Evolutionary conservation across 176 grass and related monocot species (phyloP).

Genomic region (Bonia amplexicaulis): DNA sequence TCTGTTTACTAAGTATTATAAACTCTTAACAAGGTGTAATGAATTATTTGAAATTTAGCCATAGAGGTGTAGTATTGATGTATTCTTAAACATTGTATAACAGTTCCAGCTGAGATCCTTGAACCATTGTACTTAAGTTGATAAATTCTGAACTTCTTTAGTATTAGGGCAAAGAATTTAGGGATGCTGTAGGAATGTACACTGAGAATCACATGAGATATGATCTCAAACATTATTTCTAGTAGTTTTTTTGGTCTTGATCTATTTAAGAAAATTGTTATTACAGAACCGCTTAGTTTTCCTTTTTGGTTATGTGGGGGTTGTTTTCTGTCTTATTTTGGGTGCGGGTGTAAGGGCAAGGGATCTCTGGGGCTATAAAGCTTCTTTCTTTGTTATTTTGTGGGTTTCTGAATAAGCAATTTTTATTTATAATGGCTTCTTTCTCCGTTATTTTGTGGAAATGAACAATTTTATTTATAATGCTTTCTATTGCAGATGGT

Average conservation of each 20-base stretch:
- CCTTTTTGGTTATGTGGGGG: neutral
- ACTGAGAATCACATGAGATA: neutral
- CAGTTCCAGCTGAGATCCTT: neutral
- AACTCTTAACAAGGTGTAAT: neutral
- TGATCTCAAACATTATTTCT: neutral
- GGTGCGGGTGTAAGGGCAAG: neutral
- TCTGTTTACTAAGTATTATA: neutral
- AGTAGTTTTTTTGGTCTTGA: neutral
- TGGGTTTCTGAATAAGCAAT: neutral
- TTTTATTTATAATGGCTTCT: neutral
- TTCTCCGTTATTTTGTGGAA: neutral
- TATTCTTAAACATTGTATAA: neutral
- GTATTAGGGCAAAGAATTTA: neutral
- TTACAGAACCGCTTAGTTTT: neutral
- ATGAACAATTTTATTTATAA: neutral
- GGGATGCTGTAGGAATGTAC: neutral
- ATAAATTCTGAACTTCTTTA: neutral
- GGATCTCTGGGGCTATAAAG: neutral
- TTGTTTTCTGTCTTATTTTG: neutral
- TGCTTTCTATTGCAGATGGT: slow-evolving; percentile 15
- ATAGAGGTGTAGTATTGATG: neutral
- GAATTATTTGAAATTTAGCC: neutral
- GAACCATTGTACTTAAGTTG: neutral
- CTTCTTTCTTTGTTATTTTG: neutral
- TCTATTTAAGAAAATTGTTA: neutral